Conservation (phyloP, 2,329 filamentous ascomycete species). For the Colletotrichum tabaci region DNA sequence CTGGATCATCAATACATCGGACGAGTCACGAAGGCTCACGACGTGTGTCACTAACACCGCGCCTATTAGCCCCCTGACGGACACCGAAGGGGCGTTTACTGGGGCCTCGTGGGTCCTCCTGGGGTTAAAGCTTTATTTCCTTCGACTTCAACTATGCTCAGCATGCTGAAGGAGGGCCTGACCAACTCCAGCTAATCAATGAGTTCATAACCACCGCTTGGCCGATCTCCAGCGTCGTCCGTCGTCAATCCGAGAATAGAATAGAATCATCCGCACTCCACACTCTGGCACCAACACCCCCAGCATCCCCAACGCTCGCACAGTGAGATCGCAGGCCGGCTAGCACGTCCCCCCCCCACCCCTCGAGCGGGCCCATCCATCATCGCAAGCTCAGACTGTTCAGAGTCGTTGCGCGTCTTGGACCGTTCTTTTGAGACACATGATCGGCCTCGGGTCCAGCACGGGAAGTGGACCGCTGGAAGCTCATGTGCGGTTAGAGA, state of each 20-base stretch:
- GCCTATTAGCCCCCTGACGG: neutral
- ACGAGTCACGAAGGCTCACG: neutral
- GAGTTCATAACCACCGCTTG: neutral
- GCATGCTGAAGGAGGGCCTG: neutral
- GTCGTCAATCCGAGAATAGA: neutral
- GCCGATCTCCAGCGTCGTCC: neutral
- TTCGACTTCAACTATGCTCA: neutral
- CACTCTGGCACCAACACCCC: neutral
- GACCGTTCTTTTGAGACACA: slow-evolving; percentile 9
- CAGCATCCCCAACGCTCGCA: too few species aligned
- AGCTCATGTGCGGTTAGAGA: neutral
- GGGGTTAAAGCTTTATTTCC: neutral
- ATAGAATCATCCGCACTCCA: neutral
- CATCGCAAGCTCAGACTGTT: neutral
- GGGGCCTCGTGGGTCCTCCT: neutral
- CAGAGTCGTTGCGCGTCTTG: slow-evolving; percentile 22
- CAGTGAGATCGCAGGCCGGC: neutral
- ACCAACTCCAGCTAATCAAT: too few species aligned
- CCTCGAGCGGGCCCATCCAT: neutral
- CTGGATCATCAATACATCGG: neutral
- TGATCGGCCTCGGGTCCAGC: slow-evolving; percentile 7
- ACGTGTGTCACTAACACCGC: neutral
- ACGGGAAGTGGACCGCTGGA: neutral
- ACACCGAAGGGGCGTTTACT: neutral
- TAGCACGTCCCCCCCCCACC: neutral